Conservation (phyloP, 2,329 filamentous ascomycete genomes). For the Botrytis hyacinthi region DNA sequence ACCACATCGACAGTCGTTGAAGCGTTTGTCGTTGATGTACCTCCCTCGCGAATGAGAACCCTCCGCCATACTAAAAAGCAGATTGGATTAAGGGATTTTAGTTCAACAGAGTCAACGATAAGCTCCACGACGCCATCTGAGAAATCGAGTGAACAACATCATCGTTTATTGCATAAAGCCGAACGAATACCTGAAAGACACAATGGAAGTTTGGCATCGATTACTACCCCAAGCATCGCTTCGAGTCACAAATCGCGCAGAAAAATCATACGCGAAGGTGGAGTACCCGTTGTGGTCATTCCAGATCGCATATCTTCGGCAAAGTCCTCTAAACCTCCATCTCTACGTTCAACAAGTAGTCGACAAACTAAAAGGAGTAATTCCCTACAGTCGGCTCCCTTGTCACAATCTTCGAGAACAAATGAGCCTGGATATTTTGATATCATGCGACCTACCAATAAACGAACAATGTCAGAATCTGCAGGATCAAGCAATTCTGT, state of each 20-base stretch:
- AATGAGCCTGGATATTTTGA: constrained; percentile 49
- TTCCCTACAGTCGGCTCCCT: constrained; percentile 50
- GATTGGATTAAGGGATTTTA: constrained; percentile 48
- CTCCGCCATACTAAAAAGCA: constrained; percentile 62
- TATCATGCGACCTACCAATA: constrained; percentile 34
- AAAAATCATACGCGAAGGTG: constrained; percentile 58
- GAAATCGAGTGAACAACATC: constrained; percentile 32
- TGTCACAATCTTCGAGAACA: constrained; percentile 44
- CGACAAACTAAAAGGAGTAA: constrained; percentile 52
- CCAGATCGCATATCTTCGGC: constrained; percentile 54
- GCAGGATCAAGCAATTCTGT: constrained; percentile 34
- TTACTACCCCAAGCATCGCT: constrained; percentile 48
- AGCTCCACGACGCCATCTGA: constrained; percentile 47
- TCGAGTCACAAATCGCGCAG: constrained; percentile 56
- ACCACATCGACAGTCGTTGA: constrained; percentile 57
- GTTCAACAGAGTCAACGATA: constrained; percentile 34
- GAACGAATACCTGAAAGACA: constrained; percentile 30
- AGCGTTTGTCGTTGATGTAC: constrained; percentile 54
- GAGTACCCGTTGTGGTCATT: constrained; percentile 61
- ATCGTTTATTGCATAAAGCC: constrained; percentile 32
- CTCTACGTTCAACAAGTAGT: constrained; percentile 62
- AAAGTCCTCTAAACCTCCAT: constrained; percentile 51
- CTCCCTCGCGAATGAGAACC: constrained; percentile 50
- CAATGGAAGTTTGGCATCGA: constrained; percentile 48
- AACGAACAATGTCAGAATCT: constrained; percentile 37